Base-by-base conservation (phyloP, 306 rosid genomes). In the Pterocarpus santalinus region DNA sequence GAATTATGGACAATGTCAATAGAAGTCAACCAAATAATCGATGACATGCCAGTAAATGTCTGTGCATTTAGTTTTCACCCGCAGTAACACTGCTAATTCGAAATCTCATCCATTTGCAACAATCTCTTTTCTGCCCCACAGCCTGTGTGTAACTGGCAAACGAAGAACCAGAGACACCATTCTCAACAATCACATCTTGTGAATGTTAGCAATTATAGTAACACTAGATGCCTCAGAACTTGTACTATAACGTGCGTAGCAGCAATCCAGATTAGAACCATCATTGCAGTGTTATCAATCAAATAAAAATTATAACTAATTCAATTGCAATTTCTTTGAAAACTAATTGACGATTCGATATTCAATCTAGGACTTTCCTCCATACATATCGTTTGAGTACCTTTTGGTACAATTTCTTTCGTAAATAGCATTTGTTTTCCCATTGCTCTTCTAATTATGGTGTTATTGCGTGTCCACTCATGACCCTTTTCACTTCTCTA, bases 1-100 rank as follows among this genome's bases (percentile, higher is more conserved):
- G 56, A 77, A 64, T 53, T 36, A 72, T 71, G 75, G 39, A 77
- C 62, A 38, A 11, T 4, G 49, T 38, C 35, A 47, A 28, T 2
- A n/a, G 14, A 28, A 58, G 68, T 55, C 52, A 67, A 41, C 67
- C 51, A 16, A n/a, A 28, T 30, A 43, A 68, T 56, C 46, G 1
- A 57, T 78, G 35, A 30, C 16, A 78, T 53, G 46, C 41, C 33
- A 63, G 35, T 47, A 51, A 32, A 64, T 64, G 56, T 30, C 7
- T 62, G 5, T 39, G 16, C 39, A 12, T 33, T 30, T 4, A 34
- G 49, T 78, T 57, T 78, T 55, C 35, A 53, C n/a, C 36, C 15
- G 8, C 36, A 56, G 7, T 39, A 15, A 51, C 39, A 51, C 38
- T 35, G 38, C 10, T 9, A 32, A 65, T 65, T 46, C 33, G 38